These are phyloP conservation scores for Aspergillus sclerotialis DNA, from an alignment of 2,329 filamentous ascomycete species.

Conservation along the genomic window DNA sequence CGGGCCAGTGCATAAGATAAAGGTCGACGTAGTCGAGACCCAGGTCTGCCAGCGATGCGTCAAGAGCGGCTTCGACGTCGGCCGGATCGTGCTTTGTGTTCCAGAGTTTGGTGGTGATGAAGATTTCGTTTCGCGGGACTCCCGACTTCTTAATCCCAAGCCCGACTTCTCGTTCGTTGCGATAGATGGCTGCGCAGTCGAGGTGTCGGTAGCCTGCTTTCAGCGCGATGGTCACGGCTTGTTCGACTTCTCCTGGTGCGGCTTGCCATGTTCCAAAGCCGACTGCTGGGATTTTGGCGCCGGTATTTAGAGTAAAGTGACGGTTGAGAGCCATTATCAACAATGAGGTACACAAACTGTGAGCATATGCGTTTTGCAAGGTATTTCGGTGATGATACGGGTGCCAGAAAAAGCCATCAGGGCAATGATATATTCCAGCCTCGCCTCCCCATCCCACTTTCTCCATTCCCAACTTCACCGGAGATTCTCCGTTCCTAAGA, in stretches of 20 bases:
- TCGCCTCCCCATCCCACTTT: too few species aligned
- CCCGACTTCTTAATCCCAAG: slow-evolving; percentile 57
- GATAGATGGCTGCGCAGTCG: slow-evolving; percentile 57
- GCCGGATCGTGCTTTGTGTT: slow-evolving; percentile 64
- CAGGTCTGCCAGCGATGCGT: slow-evolving; percentile 53
- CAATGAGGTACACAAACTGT: too few species aligned
- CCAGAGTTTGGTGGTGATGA: slow-evolving; percentile 74
- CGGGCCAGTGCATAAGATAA: slow-evolving; percentile 57
- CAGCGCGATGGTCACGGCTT: slow-evolving; percentile 65
- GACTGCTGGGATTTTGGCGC: slow-evolving; percentile 45
- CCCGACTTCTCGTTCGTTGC: slow-evolving; percentile 66
- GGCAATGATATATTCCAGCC: too few species aligned
- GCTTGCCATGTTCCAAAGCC: slow-evolving; percentile 79
- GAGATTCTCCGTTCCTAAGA: too few species aligned
- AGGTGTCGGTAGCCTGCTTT: slow-evolving; percentile 54
- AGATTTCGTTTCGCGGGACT: slow-evolving; percentile 60
- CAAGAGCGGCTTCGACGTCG: slow-evolving; percentile 56
- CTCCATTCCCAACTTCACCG: too few species aligned
- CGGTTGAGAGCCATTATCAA: too few species aligned
- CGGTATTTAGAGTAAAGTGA: slow-evolving; percentile 17
- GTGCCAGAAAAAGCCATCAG: too few species aligned
- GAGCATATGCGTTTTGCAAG: too few species aligned
- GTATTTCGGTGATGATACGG: too few species aligned
- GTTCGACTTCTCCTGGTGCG: slow-evolving; percentile 58
- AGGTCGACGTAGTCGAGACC: slow-evolving; percentile 62